Conservation (phyloP, 1,284 basidiomycete genomes). For the Termitomyces sp. region DNA sequence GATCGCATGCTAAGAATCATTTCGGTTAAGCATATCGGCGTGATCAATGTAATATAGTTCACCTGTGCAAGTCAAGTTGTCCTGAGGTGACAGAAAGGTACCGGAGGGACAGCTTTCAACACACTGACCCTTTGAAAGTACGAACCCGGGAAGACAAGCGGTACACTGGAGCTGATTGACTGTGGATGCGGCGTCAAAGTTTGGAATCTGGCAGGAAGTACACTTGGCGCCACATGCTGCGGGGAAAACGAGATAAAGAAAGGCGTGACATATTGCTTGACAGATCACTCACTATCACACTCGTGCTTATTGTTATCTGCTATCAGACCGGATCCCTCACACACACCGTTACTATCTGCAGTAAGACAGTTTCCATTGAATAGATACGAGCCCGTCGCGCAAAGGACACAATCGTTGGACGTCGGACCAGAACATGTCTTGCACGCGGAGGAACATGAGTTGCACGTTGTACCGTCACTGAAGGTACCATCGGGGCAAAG, state of each 20-base stretch:
- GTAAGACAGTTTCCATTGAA: slow-evolving; percentile 65
- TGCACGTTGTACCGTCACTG: slow-evolving; percentile 51
- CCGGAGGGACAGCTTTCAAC: slow-evolving; percentile 64
- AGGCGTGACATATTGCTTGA: background rate
- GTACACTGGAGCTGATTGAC: slow-evolving; percentile 66
- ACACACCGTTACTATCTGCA: slow-evolving; percentile 63
- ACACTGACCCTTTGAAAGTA: slow-evolving; percentile 66
- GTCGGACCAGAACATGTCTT: slow-evolving; percentile 64
- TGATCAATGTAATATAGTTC: slow-evolving; percentile 22
- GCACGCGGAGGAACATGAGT: slow-evolving; percentile 60
- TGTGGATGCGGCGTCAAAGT: slow-evolving; percentile 64
- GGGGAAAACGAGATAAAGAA: background rate
- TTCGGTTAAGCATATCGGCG: slow-evolving; percentile 7
- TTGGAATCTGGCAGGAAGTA: slow-evolving; percentile 66
- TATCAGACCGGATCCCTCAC: slow-evolving; percentile 61
- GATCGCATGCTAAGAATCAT: slow-evolving; percentile 56
- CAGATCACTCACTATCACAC: slow-evolving; percentile 64
- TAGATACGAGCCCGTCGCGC: slow-evolving; percentile 52
- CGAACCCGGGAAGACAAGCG: slow-evolving; percentile 69
- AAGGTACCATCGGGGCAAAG: slow-evolving; percentile 65
- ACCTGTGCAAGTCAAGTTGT: slow-evolving; percentile 68
- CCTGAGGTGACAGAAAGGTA: slow-evolving; percentile 64
- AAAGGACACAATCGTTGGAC: slow-evolving; percentile 66
- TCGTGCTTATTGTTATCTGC: slow-evolving; percentile 77
- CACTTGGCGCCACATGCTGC: slow-evolving; percentile 75